These are phyloP conservation scores for Podochytrium sp. DNA, from an alignment of 192 early-diverging fungal species.

Conservation along the genomic window DNA sequence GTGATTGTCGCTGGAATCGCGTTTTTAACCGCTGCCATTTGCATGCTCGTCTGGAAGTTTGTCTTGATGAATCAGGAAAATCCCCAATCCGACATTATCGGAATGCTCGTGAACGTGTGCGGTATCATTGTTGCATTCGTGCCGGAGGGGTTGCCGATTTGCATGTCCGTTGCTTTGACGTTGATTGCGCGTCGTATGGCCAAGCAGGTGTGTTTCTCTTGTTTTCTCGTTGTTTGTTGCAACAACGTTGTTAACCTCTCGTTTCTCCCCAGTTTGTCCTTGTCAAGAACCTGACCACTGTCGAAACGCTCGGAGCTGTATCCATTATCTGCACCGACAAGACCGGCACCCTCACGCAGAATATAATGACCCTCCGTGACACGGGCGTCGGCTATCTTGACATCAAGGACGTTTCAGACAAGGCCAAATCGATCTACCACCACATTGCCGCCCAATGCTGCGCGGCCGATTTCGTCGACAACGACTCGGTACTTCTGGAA, in stretches of 20 bases:
- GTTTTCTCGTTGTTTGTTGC: background rate
- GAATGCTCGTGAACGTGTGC: slow-evolving; percentile 36
- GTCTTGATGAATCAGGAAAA: background rate
- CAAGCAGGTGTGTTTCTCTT: background rate
- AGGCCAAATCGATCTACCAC: background rate
- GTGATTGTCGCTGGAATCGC: slow-evolving; percentile 63
- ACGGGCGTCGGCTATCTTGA: slow-evolving; percentile 26
- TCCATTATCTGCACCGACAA: slow-evolving; percentile 81
- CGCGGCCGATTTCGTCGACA: slow-evolving; percentile 64
- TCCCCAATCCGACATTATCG: slow-evolving; percentile 11
- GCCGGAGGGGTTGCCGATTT: slow-evolving; percentile 74
- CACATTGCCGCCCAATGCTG: slow-evolving; percentile 58
- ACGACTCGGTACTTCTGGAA: slow-evolving; percentile 46
- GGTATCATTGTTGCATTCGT: slow-evolving; percentile 43
- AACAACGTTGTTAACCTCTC: slow-evolving; percentile 58
- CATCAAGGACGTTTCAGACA: background rate
- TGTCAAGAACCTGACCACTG: slow-evolving; percentile 77
- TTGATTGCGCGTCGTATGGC: slow-evolving; percentile 79
- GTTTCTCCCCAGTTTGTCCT: background rate
- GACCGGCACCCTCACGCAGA: slow-evolving; percentile 58
- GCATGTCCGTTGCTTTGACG: slow-evolving; percentile 75
- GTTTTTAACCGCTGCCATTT: slow-evolving; percentile 1
- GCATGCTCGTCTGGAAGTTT: slow-evolving; percentile 31
- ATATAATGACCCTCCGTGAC: background rate
- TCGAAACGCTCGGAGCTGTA: slow-evolving; percentile 89